A percentile compares a stretch with the other conserved stretches of the same genome.
Conservation (phyloP, 176 grass and related monocot genomes). For the Phyllostachys edulis region DNA sequence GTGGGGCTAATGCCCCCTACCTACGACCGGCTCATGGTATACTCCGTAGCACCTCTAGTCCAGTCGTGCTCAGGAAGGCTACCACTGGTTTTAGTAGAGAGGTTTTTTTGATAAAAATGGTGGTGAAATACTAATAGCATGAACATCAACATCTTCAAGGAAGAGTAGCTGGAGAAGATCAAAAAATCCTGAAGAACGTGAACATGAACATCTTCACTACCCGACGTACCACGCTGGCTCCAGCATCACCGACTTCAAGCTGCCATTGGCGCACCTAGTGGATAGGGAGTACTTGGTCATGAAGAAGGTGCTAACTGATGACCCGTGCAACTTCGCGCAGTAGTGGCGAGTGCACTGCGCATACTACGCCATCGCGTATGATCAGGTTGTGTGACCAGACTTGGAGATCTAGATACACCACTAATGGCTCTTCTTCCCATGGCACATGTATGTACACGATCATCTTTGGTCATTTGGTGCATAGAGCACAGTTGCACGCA, state of each 20-base stretch:
- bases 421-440: slow-evolving; percentile 80
- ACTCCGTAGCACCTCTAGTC: no score
- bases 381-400: slow-evolving; percentile 54
- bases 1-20: no score
- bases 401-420: slow-evolving; percentile 51
- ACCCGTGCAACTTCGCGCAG: slow-evolving; percentile 77
- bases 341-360: slow-evolving; percentile 63
- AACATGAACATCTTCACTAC: no score
- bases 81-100: no score
- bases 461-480: neutral
- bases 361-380: slow-evolving; percentile 55
- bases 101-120: no score
- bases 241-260: slow-evolving; percentile 46
- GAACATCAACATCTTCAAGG: no score
- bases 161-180: no score
- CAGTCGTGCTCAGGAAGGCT: no score
- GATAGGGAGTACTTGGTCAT: slow-evolving; percentile 52
- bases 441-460: slow-evolving; percentile 46
- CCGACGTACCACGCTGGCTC: slow-evolving; percentile 13
- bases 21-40: no score
- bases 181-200: no score
- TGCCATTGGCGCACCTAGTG: slow-evolving; percentile 57
- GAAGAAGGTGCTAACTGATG: slow-evolving; percentile 59
- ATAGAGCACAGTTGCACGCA: no score
- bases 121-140: no score